Evolutionary conservation across 192 early-diverging fungal genomes (phyloP).

Genomic region (Polychytrium aggregatum): DNA sequence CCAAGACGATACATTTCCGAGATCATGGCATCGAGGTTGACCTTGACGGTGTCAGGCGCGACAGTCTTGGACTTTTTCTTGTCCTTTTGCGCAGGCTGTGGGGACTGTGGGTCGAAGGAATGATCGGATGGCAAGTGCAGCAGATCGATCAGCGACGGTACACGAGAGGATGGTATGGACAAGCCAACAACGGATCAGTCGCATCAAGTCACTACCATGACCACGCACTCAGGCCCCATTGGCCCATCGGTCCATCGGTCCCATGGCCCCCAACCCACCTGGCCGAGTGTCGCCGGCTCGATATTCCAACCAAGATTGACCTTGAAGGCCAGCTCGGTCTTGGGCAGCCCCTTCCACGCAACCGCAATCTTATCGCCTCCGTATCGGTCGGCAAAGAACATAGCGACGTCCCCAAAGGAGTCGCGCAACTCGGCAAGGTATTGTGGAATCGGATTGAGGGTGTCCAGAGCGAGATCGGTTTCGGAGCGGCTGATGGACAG

Average conservation of each 20-base stretch:
- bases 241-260: background rate
- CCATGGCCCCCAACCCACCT: background rate
- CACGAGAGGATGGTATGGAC: slow-evolving; percentile 24
- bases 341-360: slow-evolving; percentile 47
- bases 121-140: background rate
- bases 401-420: slow-evolving; percentile 47
- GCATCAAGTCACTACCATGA: background rate
- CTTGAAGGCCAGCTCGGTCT: slow-evolving; percentile 52
- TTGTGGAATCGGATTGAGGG: slow-evolving; percentile 62
- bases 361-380: slow-evolving; percentile 63
- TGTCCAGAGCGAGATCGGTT: slow-evolving; percentile 32
- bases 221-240: background rate
- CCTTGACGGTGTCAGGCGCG: slow-evolving; percentile 24
- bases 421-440: slow-evolving; percentile 58
- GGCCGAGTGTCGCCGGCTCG: slow-evolving; percentile 30
- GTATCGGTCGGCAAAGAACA: slow-evolving; percentile 65
- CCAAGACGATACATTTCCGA: slow-evolving; percentile 60
- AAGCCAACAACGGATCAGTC: background rate
- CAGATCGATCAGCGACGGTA: slow-evolving; percentile 6
- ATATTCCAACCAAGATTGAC: slow-evolving; percentile 47
- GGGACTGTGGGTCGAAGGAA: background rate
- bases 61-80: slow-evolving; percentile 11
- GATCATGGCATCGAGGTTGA: slow-evolving; percentile 52
- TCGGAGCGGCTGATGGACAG: slow-evolving; percentile 38
- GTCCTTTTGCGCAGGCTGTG: slow-evolving; percentile 6